phyloP scores from a whole-genome alignment of 352 stramenopile genomes.

The Globisporangium alternatum region DNA sequence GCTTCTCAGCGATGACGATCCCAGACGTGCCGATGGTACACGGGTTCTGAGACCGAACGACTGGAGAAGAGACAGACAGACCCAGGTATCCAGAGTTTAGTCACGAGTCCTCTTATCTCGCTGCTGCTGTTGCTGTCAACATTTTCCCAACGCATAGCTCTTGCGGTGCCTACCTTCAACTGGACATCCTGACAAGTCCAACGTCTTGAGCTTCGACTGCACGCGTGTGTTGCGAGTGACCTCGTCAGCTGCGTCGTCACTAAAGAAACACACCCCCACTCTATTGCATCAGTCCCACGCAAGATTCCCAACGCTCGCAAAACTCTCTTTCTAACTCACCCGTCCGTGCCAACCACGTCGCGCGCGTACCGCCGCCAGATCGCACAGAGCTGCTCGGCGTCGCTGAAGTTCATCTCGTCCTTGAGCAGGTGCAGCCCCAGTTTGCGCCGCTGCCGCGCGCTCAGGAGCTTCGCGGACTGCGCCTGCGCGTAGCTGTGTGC shows the following conservation, averaged over 20 bases:
- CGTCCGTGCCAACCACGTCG: conserved; percentile 46
- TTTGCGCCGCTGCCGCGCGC: conserved; percentile 53
- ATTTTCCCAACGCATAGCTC: no score
- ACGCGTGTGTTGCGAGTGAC: conserved; percentile 24
- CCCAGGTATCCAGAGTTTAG: not conserved
- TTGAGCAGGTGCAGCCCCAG: conserved; percentile 53
- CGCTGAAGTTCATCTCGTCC: conserved; percentile 41
- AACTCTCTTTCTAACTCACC: conserved; percentile 14
- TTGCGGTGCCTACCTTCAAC: conserved; percentile 40
- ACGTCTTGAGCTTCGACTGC: conserved; percentile 48
- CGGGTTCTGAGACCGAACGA: conserved; percentile 58
- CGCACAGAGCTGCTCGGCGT: conserved; percentile 57
- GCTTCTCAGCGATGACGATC: conserved; percentile 66
- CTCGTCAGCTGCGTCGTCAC: conserved; percentile 17
- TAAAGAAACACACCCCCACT: not conserved
- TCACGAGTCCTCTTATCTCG: not conserved
- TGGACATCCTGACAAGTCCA: conserved; percentile 70
- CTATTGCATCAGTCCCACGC: not conserved
- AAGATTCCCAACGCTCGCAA: no score
- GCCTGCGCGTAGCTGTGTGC: conserved; percentile 30
- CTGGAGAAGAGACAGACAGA: conserved; percentile 18
- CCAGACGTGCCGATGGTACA: conserved; percentile 45
- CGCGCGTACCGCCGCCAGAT: conserved; percentile 66
- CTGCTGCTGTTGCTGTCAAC: no score
- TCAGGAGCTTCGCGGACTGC: conserved; percentile 58